A percentile compares a stretch with the other conserved stretches of the same genome.
Conservation (phyloP, 805 yeast genomes). For the Metschnikowia amazonensis region DNA sequence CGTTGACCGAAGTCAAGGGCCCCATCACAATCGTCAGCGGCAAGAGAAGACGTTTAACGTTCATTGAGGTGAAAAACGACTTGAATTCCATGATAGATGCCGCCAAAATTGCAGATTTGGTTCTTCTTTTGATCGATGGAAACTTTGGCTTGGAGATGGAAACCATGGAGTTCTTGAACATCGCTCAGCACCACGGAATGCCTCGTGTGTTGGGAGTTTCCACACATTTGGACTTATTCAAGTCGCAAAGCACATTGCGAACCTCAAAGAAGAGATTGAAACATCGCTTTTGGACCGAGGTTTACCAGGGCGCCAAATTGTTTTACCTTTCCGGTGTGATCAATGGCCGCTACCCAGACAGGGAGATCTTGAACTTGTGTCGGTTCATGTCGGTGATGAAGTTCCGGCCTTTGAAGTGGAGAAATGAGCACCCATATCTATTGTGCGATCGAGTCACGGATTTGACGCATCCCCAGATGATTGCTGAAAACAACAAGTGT, state of each 20-base stretch:
- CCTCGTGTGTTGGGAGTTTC: conserved; percentile 94
- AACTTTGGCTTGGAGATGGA: conserved; percentile 99
- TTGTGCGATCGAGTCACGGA: conserved; percentile 90
- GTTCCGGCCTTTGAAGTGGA: conserved; percentile 98
- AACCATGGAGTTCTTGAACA: conserved; percentile 95
- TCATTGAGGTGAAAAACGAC: conserved; percentile 90
- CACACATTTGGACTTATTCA: conserved; percentile 92
- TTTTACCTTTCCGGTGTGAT: conserved; percentile 93
- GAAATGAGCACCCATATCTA: conserved; percentile 95
- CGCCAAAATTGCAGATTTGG: conserved; percentile 92
- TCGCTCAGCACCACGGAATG: conserved; percentile 98
- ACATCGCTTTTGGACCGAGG: conserved; percentile 98
- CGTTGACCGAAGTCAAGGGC: conserved; percentile 83
- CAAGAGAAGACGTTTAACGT: conserved; percentile 86
- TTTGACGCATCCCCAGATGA: conserved; percentile 82
- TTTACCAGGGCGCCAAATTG: conserved; percentile 94
- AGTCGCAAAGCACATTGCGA: conserved; percentile 81
- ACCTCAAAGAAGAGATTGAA: conserved; percentile 89
- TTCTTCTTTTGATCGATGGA: conserved; percentile 86
- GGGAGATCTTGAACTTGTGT: conserved; percentile 87
- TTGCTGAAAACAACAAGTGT: conserved; percentile 74
- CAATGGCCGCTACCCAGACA: conserved; percentile 96
- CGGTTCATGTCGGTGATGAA: conserved; percentile 96
- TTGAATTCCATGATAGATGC: conserved; percentile 93
- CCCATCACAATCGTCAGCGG: conserved; percentile 97